Base-by-base conservation (phyloP, 2,329 filamentous ascomycete species). In the Aspergillus sp. region DNA sequence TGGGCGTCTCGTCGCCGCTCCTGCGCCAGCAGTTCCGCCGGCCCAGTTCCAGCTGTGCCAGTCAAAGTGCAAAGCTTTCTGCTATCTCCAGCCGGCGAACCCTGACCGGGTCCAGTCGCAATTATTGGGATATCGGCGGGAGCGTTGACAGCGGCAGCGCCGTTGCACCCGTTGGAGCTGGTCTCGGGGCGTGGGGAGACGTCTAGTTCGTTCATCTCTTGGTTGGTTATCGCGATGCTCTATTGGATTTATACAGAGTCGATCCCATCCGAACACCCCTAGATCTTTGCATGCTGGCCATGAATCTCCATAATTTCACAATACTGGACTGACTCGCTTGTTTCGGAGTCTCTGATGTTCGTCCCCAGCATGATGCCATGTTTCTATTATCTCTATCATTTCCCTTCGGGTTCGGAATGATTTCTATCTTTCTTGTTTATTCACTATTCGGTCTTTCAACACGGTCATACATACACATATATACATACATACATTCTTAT, bases 111-210 rank as follows among this genome's bases (percentile, higher is more conserved):
- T 93, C 90, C 49, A 91, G 88, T 50, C 81, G 92, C 55, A 91
- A 96, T 72, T 97, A 96, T 75, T 97, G 93, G 93, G 93, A 96
- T 73, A 86, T 96, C 65, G 91, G 91, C 26, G 90, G 87, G 6
- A 92, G 87, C 67, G 84, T 92, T 24, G 90, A 90, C 2, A 93
- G 90, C 57, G 89, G 89, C 3, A 90, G 88, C 64, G 81, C 88
- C 62, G 85, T 90, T 73, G 86, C 85, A 2, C 88, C 87, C 56
- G 80, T 89, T 65, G 85, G 90, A 70, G 85, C 84, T 45, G 88
- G 87, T 1, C 85, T 90, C 81, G 90, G 90, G 16, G 88, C 85
- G 66, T 95, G 91, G 91, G 90, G 90, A 10, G 91, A 94, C 55
- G 61, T 65, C 14, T 68, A 60, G 51, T 12, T 26, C 6, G 22